These are phyloP conservation scores for Pisolithus thermaeus DNA, from an alignment of 1,284 basidiomycete genomes.

Conservation along the genomic window DNA sequence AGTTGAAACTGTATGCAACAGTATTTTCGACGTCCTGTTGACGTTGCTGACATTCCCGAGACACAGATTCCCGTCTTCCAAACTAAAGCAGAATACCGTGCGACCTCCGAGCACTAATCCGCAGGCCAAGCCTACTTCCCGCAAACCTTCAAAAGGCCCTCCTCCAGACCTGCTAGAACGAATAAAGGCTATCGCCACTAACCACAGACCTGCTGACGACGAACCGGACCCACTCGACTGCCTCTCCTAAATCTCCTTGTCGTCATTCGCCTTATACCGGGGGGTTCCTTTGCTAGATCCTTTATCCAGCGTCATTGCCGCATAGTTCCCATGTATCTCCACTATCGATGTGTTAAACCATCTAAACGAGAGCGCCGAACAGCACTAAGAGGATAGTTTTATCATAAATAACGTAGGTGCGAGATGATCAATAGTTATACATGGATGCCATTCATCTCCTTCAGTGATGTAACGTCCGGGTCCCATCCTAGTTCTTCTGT, in stretches of 20 bases:
- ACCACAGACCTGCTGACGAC: slow-evolving; percentile 8
- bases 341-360: not conserved
- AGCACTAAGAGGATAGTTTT: not conserved
- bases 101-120: not conserved
- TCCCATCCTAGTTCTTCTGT: slow-evolving; percentile 26
- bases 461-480: slow-evolving; percentile 13
- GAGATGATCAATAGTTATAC: slow-evolving; percentile 1
- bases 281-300: not conserved
- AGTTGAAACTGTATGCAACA: slow-evolving; percentile 11
- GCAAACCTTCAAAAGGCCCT: slow-evolving; percentile 18
- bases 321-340: not conserved
- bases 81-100: slow-evolving; percentile 22
- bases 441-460: slow-evolving; percentile 11
- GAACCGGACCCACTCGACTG: slow-evolving; percentile 31
- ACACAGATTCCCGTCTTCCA: slow-evolving; percentile 10
- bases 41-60: not conserved
- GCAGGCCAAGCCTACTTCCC: slow-evolving; percentile 7
- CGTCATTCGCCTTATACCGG: not conserved
- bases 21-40: not conserved
- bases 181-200: slow-evolving; percentile 21
- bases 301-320: not conserved
- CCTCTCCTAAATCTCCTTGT: slow-evolving; percentile 11
- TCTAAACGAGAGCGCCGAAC: not conserved
- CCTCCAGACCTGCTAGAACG: slow-evolving; percentile 26
- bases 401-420: not conserved